Evolutionary conservation across 768 basidiomycete species (phyloP).

Genomic region (Lyophyllum decastes): DNA sequence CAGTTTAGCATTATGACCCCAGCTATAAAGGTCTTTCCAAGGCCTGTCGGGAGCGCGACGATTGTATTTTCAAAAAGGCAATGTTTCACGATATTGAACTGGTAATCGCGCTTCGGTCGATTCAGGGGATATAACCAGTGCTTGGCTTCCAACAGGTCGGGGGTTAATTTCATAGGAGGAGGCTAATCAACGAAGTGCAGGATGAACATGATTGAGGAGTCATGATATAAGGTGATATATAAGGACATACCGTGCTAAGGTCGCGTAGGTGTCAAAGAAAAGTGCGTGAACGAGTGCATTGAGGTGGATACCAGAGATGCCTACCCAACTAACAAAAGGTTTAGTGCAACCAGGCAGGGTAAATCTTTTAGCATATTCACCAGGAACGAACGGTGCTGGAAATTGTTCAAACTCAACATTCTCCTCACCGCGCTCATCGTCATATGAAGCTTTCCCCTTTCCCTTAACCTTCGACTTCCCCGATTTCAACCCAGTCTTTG

Average conservation of each 20-base stretch:
- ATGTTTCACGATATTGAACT: constrained; percentile 86
- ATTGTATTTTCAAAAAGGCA: constrained; percentile 92
- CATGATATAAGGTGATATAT: not conserved
- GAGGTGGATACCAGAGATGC: constrained; percentile 21
- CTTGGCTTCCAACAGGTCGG: constrained; percentile 76
- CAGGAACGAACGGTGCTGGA: constrained; percentile 73
- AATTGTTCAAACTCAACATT: constrained; percentile 78
- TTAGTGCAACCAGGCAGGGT: not conserved
- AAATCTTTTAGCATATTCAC: constrained; percentile 41
- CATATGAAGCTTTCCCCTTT: constrained; percentile 46
- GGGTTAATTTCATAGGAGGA: constrained; percentile 73
- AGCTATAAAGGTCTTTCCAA: constrained; percentile 98
- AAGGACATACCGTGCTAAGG: constrained; percentile 33
- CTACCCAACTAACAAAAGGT: constrained; percentile 49
- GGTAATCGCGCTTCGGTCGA: constrained; percentile 86
- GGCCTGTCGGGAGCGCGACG: constrained; percentile 91
- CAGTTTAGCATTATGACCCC: constrained; percentile 97
- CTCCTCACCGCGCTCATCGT: constrained; percentile 60
- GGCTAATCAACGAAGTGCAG: constrained; percentile 40
- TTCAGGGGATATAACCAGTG: constrained; percentile 95
- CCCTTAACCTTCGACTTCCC: constrained; percentile 55
- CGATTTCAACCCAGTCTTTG: constrained; percentile 73
- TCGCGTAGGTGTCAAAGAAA: not conserved
- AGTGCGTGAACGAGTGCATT: not conserved
- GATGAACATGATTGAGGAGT: not conserved